Evolutionary conservation across 1,284 basidiomycete genomes (phyloP), one percentile per base, ranked within the genome.

Genomic region (Phenoliferia sp.): DNA sequence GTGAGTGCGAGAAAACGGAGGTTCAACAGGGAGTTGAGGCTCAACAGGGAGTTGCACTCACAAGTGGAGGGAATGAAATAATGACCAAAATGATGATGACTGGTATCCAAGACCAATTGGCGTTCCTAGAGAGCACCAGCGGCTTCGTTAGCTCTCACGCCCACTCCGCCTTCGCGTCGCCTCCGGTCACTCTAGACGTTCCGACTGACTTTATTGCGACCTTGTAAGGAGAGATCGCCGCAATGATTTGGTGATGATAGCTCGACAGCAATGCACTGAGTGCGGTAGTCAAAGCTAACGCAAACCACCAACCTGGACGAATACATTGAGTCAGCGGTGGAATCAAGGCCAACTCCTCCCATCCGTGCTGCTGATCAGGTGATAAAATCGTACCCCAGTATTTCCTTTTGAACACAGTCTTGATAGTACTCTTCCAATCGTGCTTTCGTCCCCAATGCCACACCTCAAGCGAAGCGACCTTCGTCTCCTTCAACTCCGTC

Each of bases 21-120:
- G 17, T n/a, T n/a, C n/a, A 31, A 29, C 33, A 32, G 22, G 48
- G 6, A 50, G 31, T 67, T 32, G 28, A 48, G 34, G 59, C 60
- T 52, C 78, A 77, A 61, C 39, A 44, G 39, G 22, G 39, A 22
- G 39, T 12, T 15, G 79, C 78, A 39, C 78, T 78, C 0, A 52
- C 48, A 6, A 81, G 69, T 0, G 80, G 80, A 0, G 80, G 80
- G 73, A 81, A 80, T 15, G 76, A 78, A 52, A 81, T 72, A 50
- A 80, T 76, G 66, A 80, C 76, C 32, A 81, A 75, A 26, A 78
- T 73, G 5, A 71, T 75, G 33, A 78, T 76, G 3, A 79, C 78
- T 19, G 79, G 75, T 22, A 75, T 44, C 73, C 76, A 80, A 7
- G 78, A 78, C 17, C 67, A 75, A 22, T 62, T 56, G 7, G 48